Percentiles rank a stretch among this genome's conserved stretches.
Evolutionary conservation across 1,139 yeast genomes (phyloP).

Genomic region (Lodderomyces pseudojiufengensis): DNA sequence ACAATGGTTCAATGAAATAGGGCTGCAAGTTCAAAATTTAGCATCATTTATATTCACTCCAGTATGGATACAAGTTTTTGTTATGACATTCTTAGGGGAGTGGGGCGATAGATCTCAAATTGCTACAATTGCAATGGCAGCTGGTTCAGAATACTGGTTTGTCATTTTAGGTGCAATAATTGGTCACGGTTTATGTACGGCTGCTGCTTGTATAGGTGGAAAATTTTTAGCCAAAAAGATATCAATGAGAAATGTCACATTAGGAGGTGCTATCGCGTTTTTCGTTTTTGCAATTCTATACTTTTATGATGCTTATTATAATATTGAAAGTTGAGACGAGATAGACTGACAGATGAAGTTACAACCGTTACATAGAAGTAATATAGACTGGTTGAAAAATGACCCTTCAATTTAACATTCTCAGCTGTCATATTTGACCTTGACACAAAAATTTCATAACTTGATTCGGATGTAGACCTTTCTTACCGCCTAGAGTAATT

Average conservation of each 20-base stretch:
- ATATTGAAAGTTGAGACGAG: conserved; percentile 20
- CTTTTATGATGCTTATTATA: conserved; percentile 59
- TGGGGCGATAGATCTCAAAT: conserved; percentile 99
- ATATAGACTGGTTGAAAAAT: too few relatives aligned
- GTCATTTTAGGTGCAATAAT: conserved; percentile 85
- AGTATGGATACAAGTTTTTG: conserved; percentile 88
- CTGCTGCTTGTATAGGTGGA: conserved; percentile 93
- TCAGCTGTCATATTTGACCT: conserved; percentile 25
- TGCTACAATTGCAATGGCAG: conserved; percentile 98
- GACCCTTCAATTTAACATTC: too few relatives aligned
- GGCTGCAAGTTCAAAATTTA: conserved; percentile 44
- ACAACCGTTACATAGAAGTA: too few relatives aligned
- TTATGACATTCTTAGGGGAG: conserved; percentile 95
- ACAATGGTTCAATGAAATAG: conserved; percentile 25
- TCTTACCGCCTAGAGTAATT: conserved; percentile 31
- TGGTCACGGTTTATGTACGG: conserved; percentile 91
- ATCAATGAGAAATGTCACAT: conserved; percentile 85
- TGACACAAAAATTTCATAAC: conserved; percentile 42
- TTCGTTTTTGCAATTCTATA: conserved; percentile 78
- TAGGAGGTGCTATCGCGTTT: conserved; percentile 88
- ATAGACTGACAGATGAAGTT: too few relatives aligned
- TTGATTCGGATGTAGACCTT: conserved; percentile 34
- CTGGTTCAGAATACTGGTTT: conserved; percentile 89
- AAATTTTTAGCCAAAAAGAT: conserved; percentile 83
- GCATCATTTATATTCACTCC: conserved; percentile 75